Base-by-base conservation (phyloP, 2,329 filamentous ascomycete genomes). In the Stachybotrys echinatus region DNA sequence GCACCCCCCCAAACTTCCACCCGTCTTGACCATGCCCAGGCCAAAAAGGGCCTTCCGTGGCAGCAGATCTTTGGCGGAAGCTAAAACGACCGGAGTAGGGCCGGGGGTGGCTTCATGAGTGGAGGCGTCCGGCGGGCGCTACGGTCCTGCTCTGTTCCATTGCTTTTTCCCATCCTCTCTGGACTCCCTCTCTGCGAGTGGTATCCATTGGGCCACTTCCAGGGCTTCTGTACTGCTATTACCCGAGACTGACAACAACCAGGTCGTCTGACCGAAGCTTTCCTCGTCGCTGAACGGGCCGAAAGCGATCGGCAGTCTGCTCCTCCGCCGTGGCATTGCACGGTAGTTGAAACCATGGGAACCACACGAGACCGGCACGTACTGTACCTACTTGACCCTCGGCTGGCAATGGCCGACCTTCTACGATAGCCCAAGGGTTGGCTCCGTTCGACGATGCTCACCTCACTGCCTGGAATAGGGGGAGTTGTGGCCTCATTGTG, bases 41-140 rank as follows among this genome's bases (percentile, higher is more conserved):
- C 27, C 14, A 14, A 14, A 8, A 34, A 34, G 14, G 14, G 27
- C 27, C 10, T 8, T 34, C 27, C 27, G 27, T 34, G 27, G 27
- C 27, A 34, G 27, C 27, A 34, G 27, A 34, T 34, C 27, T 34
- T 34, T 14, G 27, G 27, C 27, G 27, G 27, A 34, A 34, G 27
- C 51, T 45, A 59, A 54, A 62, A 54, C 52, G 55, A 55, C 60
- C 60, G 60, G 50, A 61, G 60, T 61, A 63, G 56, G 55, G 61
- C 61, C 61, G 61, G 50, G 14, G 27, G 14, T 34, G 27, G 27
- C 27, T 34, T 34, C 27, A 14, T 14, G 14, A 34, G 27, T 34
- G 27, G 27, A 34, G 27, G 27, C 27, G 27, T 14, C 27, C 10
- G 27, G 14, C 27, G 54, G 38, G 43, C 49, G 50, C 53, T 60